A percentile compares a stretch with the other conserved stretches of the same genome.
phyloP scores from a whole-genome alignment of 2,329 filamentous ascomycete species.

The Amylocarpus encephaloides region DNA sequence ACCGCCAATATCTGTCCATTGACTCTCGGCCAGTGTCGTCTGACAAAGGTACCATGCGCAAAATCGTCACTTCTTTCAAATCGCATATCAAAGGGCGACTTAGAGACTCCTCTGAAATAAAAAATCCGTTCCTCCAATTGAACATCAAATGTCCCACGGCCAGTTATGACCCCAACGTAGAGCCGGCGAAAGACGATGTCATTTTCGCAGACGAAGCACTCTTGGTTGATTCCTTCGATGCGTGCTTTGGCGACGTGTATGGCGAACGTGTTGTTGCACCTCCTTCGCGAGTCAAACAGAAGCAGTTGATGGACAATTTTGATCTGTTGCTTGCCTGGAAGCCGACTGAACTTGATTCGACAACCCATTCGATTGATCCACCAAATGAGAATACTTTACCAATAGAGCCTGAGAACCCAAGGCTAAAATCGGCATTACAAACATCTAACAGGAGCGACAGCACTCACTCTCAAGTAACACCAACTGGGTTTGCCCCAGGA shows the following conservation, averaged over 20 bases:
- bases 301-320: slow-evolving; percentile 14
- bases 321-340: slow-evolving; percentile 24
- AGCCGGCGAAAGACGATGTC: slow-evolving; percentile 66
- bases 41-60: slow-evolving; percentile 51
- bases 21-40: slow-evolving; percentile 59
- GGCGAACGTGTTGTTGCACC: slow-evolving; percentile 11
- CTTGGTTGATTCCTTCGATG: slow-evolving; percentile 34
- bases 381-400: too few species aligned
- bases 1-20: slow-evolving; percentile 58
- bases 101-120: slow-evolving; percentile 28
- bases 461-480: not conserved
- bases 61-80: slow-evolving; percentile 49
- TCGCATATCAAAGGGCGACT: slow-evolving; percentile 37
- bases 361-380: too few species aligned
- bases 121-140: slow-evolving; percentile 56
- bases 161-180: slow-evolving; percentile 66
- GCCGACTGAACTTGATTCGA: not conserved
- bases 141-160: slow-evolving; percentile 54
- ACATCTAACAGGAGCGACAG: too few species aligned
- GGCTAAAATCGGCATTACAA: too few species aligned
- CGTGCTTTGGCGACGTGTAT: slow-evolving; percentile 26
- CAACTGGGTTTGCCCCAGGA: not conserved
- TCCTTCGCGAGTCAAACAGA: not conserved
- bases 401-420: too few species aligned
- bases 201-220: slow-evolving; percentile 53